Conservation (phyloP, 1,284 basidiomycete species). For the Ganoderma sp. region DNA sequence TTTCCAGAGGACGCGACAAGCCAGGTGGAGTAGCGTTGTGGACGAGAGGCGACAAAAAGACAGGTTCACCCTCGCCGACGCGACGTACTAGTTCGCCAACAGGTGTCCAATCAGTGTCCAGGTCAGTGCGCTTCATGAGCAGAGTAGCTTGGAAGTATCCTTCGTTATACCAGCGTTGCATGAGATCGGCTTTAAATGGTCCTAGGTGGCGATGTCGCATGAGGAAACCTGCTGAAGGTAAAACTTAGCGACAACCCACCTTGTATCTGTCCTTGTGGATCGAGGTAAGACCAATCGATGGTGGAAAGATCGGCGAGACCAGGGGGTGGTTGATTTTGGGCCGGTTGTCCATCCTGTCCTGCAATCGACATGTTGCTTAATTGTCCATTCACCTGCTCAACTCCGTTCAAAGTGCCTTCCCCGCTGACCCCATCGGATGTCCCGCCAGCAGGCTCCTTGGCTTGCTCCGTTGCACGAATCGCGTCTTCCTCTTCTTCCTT, state of each 20-base stretch:
- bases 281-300: constrained; percentile 91
- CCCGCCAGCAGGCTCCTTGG: constrained; percentile 15
- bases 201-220: constrained; percentile 52
- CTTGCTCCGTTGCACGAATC: constrained; percentile 24
- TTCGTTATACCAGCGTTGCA: constrained; percentile 97
- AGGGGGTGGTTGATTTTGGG: constrained; percentile 42
- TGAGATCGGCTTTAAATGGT: constrained; percentile 87
- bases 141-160: constrained; percentile 91
- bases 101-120: constrained; percentile 70
- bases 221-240: constrained; percentile 13
- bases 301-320: constrained; percentile 64
- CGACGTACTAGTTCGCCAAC: constrained; percentile 62
- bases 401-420: not conserved
- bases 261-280: constrained; percentile 89
- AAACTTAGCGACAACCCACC: constrained; percentile 51
- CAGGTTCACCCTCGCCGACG: constrained; percentile 53
- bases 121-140: constrained; percentile 78
- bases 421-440: constrained; percentile 7
- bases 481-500: constrained; percentile 56
- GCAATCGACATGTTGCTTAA: constrained; percentile 19
- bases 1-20: constrained; percentile 53
- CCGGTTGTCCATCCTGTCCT: constrained; percentile 13
- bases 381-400: constrained; percentile 20
- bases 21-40: constrained; percentile 57
- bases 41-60: constrained; percentile 65